Base-by-base conservation (phyloP, 1,284 basidiomycete species). In the Veloporphyrellus conicus region DNA sequence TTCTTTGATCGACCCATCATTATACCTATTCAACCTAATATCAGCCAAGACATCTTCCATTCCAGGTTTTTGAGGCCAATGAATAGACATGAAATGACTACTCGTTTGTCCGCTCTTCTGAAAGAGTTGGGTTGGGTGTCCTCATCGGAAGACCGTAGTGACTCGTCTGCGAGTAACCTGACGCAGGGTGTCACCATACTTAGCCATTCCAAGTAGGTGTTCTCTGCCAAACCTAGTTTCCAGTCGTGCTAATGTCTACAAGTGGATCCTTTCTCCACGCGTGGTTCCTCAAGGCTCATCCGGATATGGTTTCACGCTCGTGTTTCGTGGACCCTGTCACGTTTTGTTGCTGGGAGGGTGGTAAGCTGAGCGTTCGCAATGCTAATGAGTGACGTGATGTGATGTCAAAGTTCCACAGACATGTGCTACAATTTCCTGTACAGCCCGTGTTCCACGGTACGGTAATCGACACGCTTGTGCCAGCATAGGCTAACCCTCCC, bases 331-430 rank as follows among this genome's bases (percentile, higher is more conserved):
- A 96, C 61, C 91, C 93, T 6, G 86, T 89, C 27, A 82, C 82
- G 1, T 93, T 95, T 68, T 91, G 88, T 65, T 82, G 87, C 6
- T 93, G 91, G 90, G 90, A 93, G 74, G 90, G 90, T 46, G 83
- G 84, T 85, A 58, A 50, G 75, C 66, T 9, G 23, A 36, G 29
- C 34, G n/a, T 18, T 28, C 14, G 22, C 16, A 15, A 32, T 18
- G 33, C 25, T 12, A 29, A 27, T 37, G 6, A 18, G 22, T 48
- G 37, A 34, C 18, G 29, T 50, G 43, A 32, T 43, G 37, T 10
- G 32, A 41, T 36, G 16, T n/a, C 20, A 15, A 40, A 10, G 54
- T 49, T 47, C 33, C 33, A 15, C 59, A 84, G 90, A 93, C 65
- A 81, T 93, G 15, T 93, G 90, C 67, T 88, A 87, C 69, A 91